Evolutionary conservation across 176 grass and related monocot genomes (phyloP), one percentile per base, ranked within the genome.

Genomic region (Carex kokanica): DNA sequence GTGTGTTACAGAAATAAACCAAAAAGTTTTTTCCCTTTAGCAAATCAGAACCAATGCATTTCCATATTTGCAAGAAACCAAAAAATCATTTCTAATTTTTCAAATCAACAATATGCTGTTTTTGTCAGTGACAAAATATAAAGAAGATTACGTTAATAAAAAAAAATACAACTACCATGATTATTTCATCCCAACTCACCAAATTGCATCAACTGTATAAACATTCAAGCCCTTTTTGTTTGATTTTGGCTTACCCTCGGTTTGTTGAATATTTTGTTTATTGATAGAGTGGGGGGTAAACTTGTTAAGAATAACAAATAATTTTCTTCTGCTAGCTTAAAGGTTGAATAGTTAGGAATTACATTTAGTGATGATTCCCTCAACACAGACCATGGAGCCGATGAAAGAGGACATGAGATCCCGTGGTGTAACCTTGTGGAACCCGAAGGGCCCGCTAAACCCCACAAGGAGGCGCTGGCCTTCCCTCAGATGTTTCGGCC

Each of bases 301-400:
- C 14, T 78, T 54, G 73, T 56, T 21, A 31, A 78, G 25, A 78
- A 9, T 56, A 13, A 13, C 12, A 17, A 73, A 54, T 31, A 52
- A 29, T 18, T 18, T 18, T 55, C 64, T 73, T 10, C 14, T 29
- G 73, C 51, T 56, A 34, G 73, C 51, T 32, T 56, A 78, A 78
- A 53, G 15, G 24, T 29, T 15, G 11, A 56, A 31, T 77, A 83
- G 14, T 17, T 36, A 64, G 54, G 40, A 24, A 83, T 18, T 90
- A 99, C 96, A 99, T 95, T 99, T 99, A 16, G 96, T 99, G 80
- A 99, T 88, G 58, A 99, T 99, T 60, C 96, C 96, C 84, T 99
- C 93, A 8, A 99, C 92, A 69, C 96, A 99, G 82, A 99, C 96
- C 96, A 99, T 93, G 57, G 93, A 91, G 11, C 96, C 96, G 3